phyloP scores from a whole-genome alignment of 2,329 filamentous ascomycete species.

The Trichophyton equinum region DNA sequence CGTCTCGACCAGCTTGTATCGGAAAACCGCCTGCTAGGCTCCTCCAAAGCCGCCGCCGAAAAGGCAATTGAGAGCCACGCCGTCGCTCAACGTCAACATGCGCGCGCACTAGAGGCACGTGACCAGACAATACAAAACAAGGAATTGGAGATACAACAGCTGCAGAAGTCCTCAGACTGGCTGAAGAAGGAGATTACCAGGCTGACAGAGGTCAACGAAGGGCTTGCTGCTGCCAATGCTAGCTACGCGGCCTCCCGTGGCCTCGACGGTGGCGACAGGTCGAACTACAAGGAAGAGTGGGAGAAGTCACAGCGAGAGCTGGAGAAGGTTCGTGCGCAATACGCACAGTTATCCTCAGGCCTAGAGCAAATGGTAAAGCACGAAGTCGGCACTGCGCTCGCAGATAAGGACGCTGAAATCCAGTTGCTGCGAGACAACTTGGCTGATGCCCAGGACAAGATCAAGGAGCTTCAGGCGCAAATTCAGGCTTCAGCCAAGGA shows the following conservation, averaged over 20 bases:
- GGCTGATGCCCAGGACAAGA: constrained; percentile 52
- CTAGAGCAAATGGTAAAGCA: constrained; percentile 50
- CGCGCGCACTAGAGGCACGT: constrained; percentile 49
- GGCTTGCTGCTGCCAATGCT: constrained; percentile 61
- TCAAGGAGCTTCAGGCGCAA: constrained; percentile 47
- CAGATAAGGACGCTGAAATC: constrained; percentile 75
- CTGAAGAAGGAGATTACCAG: constrained; percentile 71
- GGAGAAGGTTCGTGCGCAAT: constrained; percentile 52
- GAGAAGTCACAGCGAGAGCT: constrained; percentile 55
- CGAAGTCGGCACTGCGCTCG: constrained; percentile 53
- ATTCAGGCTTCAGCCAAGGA: constrained; percentile 49
- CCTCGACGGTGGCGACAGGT: constrained; percentile 53
- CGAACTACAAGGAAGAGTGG: constrained; percentile 31
- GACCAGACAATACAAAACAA: constrained; percentile 64
- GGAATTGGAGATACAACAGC: constrained; percentile 72
- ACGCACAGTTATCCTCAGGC: constrained; percentile 48
- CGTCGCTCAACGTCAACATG: constrained; percentile 42
- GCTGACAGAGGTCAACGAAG: constrained; percentile 70
- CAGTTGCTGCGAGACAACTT: constrained; percentile 64
- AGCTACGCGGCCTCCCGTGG: constrained; percentile 61
- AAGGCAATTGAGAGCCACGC: constrained; percentile 46
- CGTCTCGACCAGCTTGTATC: constrained; percentile 65
- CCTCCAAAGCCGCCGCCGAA: constrained; percentile 60
- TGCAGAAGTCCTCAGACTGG: constrained; percentile 65
- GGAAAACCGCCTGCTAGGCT: constrained; percentile 69